phyloP scores from a whole-genome alignment of 2,329 filamentous ascomycete species.

The Didymella keratinophila region DNA sequence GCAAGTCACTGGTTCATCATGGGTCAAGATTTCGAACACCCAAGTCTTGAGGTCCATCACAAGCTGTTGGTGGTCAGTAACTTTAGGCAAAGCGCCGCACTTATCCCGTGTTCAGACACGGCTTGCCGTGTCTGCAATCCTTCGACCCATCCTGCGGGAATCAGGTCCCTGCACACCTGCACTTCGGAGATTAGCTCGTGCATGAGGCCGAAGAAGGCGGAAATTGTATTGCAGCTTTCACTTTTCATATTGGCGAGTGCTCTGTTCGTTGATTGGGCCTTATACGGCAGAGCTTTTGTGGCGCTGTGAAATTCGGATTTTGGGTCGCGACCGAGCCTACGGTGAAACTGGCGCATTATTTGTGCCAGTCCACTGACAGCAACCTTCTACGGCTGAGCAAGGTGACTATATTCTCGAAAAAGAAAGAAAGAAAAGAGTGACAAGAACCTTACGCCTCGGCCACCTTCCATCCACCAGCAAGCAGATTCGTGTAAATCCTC shows the following conservation, averaged over 20 bases:
- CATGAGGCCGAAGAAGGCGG: background rate
- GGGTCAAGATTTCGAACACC: background rate
- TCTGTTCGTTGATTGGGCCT: background rate
- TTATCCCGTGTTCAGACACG: background rate
- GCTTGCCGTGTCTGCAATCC: background rate
- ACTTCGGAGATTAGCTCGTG: background rate
- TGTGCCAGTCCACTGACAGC: background rate
- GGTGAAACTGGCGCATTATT: background rate
- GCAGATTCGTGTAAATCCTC: constrained; percentile 35
- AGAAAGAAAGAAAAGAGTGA: background rate
- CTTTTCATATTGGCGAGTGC: background rate
- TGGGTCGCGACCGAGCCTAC: too few relatives aligned
- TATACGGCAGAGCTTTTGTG: background rate
- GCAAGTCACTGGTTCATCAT: background rate
- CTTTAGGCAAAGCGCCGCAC: background rate
- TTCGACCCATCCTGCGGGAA: background rate
- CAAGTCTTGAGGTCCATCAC: background rate
- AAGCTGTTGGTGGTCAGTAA: background rate
- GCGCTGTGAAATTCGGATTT: background rate
- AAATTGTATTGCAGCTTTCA: background rate
- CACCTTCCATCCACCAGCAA: constrained; percentile 36
- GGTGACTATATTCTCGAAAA: background rate
- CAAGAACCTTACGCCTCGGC: constrained; percentile 5
- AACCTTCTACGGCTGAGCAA: background rate
- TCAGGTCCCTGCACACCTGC: background rate